Evolutionary conservation across 2,329 filamentous ascomycete species (phyloP).

Genomic region (Aspergillus nomiae): DNA sequence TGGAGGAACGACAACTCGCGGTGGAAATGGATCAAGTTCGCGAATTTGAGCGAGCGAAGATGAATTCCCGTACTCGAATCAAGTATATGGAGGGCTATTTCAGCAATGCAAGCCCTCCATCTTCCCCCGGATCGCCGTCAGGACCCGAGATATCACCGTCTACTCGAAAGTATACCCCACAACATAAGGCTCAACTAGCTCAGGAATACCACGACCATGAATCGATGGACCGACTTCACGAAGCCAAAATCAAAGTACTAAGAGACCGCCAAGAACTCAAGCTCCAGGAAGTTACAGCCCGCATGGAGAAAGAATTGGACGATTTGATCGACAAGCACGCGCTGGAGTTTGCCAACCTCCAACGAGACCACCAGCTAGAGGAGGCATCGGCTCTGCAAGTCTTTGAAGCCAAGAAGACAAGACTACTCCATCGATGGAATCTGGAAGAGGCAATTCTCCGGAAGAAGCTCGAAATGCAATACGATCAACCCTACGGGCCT

Average conservation of each 20-base stretch:
- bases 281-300: constrained; percentile 40
- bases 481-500: constrained; percentile 39
- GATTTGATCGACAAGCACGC: constrained; percentile 36
- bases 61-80: constrained; percentile 46
- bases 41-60: constrained; percentile 47
- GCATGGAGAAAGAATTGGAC: constrained; percentile 43
- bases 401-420: constrained; percentile 37
- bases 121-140: constrained; percentile 27
- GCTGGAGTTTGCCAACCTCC: constrained; percentile 35
- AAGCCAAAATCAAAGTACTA: constrained; percentile 49
- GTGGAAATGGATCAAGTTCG: constrained; percentile 48
- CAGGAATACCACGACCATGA: constrained; percentile 47
- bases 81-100: constrained; percentile 53
- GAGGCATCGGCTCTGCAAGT: constrained; percentile 32
- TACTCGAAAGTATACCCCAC: constrained; percentile 40
- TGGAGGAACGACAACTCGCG: constrained; percentile 48
- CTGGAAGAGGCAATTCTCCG: constrained; percentile 47
- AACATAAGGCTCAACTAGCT: constrained; percentile 46
- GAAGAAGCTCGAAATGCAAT: constrained; percentile 39
- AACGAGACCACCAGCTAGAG: constrained; percentile 36
- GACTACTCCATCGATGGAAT: constrained; percentile 42
- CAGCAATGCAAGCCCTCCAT: constrained; percentile 41
- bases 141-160: constrained; percentile 23
- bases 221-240: constrained; percentile 46
- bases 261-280: constrained; percentile 48